phyloP scores from a whole-genome alignment of 257 asterid species.

The Solanum lycopersicoides region DNA sequence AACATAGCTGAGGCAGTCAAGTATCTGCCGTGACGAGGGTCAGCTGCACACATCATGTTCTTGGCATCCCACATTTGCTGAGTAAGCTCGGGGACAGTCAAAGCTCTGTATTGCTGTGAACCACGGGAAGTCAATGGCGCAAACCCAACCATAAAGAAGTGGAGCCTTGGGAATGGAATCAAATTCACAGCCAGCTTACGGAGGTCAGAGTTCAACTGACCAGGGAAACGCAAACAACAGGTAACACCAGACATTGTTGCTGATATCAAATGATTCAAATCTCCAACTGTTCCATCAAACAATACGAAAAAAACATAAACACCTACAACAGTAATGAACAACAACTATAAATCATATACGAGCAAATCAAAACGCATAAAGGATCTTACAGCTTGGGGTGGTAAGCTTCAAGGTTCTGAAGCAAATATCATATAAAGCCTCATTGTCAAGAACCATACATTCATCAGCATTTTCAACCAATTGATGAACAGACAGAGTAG shows the following conservation, averaged over 20 bases:
- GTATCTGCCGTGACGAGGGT: background rate
- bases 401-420: background rate
- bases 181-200: background rate
- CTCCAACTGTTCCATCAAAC: background rate
- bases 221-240: background rate
- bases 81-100: background rate
- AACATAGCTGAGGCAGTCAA: constrained; percentile 1
- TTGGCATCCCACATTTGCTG: constrained; percentile 2
- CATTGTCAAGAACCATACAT: background rate
- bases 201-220: background rate
- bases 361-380: background rate
- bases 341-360: background rate
- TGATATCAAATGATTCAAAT: background rate
- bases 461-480: background rate
- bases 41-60: constrained; percentile 1
- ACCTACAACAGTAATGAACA: too few relatives aligned
- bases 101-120: background rate
- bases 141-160: constrained; percentile 1
- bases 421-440: background rate
- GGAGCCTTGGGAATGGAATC: background rate
- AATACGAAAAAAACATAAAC: background rate
- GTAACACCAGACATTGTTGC: constrained; percentile 1
- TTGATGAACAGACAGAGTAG: background rate
- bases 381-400: background rate
- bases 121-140: constrained; percentile 1